Base-by-base conservation (phyloP, 495 filamentous ascomycete genomes). In the Trichoderma gamsii region DNA sequence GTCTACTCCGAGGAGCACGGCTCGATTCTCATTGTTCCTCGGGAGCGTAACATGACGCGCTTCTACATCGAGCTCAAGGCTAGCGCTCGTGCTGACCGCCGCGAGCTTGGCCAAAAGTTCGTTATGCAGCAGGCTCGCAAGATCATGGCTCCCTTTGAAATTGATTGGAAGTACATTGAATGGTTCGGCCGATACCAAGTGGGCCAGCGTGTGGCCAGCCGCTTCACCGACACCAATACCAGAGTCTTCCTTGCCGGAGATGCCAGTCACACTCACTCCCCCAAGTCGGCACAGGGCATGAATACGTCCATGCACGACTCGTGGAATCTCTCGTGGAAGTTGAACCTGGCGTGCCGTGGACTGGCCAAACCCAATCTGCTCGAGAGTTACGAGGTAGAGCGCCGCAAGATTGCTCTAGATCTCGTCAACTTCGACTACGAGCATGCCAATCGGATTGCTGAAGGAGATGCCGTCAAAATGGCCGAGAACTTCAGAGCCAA, bases 201-300 rank as follows among this genome's bases (percentile, higher is more conserved):
- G 71, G 87, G 87, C 43, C 90, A 90, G 74, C 84, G 89, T 1
- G 83, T 92, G 18, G 83, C 84, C 15, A 83, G 79, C 21, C 78
- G 84, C 18, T 89, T 90, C 74, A 79, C 79, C 49, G 83, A 86
- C 66, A 78, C 80, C 56, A 76, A 83, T 65, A 66, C 74, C 38
- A 76, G 88, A 6, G 82, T 89, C 6, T 91, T 91, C 74, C 80
- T 92, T n/a, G 84, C 88, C 18, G 90, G 90, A 51, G 90, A 92
- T 71, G 90, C 90, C 13, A 85, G 85, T 44, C 90, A 92, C 75
- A 92, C 90, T 0, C 90, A 92, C 74, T 87, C 85, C 13, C 88
- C 90, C 16, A 91, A 91, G 74, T 88, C 88, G 12, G 90, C 88
- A 4, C 90, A 91, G 73, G 90, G 90, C n/a, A 90, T 90, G 87